phyloP scores from a whole-genome alignment of 148 eudicot species.

The Linanthus parryae region DNA sequence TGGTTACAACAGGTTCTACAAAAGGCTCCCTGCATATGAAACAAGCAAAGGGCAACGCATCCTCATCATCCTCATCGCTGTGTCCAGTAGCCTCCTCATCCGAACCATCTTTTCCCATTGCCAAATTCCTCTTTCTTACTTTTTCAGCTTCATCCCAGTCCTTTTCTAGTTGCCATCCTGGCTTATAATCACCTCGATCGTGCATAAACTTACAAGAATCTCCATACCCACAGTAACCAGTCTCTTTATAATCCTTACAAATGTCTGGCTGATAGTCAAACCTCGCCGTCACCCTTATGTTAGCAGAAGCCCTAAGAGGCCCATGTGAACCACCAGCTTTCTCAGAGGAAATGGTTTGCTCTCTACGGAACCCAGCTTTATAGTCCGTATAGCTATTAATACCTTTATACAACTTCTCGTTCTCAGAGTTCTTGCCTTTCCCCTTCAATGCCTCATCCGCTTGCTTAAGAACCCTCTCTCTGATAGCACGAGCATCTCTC shows the following conservation, averaged over 20 bases:
- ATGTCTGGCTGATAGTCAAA: constrained; percentile 97
- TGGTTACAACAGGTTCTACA: constrained; percentile 85
- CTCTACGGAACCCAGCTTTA: constrained; percentile 92
- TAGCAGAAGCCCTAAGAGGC: constrained; percentile 93
- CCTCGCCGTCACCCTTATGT: constrained; percentile 85
- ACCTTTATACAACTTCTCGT: constrained; percentile 76
- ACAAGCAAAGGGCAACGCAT: constrained; percentile 76
- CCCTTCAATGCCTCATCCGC: constrained; percentile 69
- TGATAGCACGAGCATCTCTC: constrained; percentile 74
- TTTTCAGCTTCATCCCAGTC: constrained; percentile 96
- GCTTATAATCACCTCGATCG: constrained; percentile 92
- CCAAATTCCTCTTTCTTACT: constrained; percentile 65
- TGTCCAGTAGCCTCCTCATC: constrained; percentile 30
- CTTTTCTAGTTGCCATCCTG: constrained; percentile 91
- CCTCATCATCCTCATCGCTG: constrained; percentile 64
- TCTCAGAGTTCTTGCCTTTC: constrained; percentile 39
- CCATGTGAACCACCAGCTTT: constrained; percentile 97
- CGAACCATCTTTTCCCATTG: constrained; percentile 48
- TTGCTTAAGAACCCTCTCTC: constrained; percentile 78
- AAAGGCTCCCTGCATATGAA: constrained; percentile 78
- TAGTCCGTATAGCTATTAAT: constrained; percentile 79
- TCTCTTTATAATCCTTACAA: constrained; percentile 91
- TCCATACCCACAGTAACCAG: constrained; percentile 98
- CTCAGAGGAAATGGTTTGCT: constrained; percentile 78
- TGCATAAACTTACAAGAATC: constrained; percentile 98